Evolutionary conservation across 495 filamentous ascomycete species (phyloP).

Genomic region (Daldinia grandis): DNA sequence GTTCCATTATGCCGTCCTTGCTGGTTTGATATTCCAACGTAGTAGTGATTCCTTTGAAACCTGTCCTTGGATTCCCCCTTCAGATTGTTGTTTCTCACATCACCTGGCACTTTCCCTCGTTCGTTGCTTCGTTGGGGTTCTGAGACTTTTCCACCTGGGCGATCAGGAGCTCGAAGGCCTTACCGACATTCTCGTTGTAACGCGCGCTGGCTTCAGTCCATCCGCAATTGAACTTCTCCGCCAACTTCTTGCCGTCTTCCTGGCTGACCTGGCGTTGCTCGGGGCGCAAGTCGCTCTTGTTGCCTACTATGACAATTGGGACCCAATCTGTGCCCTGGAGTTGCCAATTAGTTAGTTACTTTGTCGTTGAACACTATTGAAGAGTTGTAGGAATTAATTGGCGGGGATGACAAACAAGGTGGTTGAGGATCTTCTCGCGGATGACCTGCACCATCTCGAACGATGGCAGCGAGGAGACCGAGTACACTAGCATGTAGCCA

Average conservation of each 20-base stretch:
- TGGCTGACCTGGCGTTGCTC: slow-evolving; percentile 91
- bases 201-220: slow-evolving; percentile 95
- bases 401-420: slow-evolving; percentile 70
- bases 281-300: slow-evolving; percentile 92
- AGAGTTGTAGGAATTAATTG: slow-evolving; percentile 7
- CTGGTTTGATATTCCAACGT: slow-evolving; percentile 11
- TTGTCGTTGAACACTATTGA: slow-evolving; percentile 14
- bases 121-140: slow-evolving; percentile 84
- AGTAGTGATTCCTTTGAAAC: neutral
- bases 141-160: slow-evolving; percentile 93
- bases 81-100: slow-evolving; percentile 67
- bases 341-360: slow-evolving; percentile 7
- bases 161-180: slow-evolving; percentile 95
- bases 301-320: slow-evolving; percentile 93
- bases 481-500: slow-evolving; percentile 98
- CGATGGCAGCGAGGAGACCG: slow-evolving; percentile 87
- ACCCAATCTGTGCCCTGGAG: slow-evolving; percentile 87
- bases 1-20: slow-evolving; percentile 9
- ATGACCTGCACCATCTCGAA: slow-evolving; percentile 98
- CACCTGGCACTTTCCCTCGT: slow-evolving; percentile 78
- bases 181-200: slow-evolving; percentile 90
- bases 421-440: slow-evolving; percentile 95
- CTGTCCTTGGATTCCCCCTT: neutral
- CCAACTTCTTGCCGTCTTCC: slow-evolving; percentile 82
- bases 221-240: slow-evolving; percentile 86